Evolutionary conservation across 1,284 basidiomycete genomes (phyloP).

Genomic region (Fistulinella staudtii): DNA sequence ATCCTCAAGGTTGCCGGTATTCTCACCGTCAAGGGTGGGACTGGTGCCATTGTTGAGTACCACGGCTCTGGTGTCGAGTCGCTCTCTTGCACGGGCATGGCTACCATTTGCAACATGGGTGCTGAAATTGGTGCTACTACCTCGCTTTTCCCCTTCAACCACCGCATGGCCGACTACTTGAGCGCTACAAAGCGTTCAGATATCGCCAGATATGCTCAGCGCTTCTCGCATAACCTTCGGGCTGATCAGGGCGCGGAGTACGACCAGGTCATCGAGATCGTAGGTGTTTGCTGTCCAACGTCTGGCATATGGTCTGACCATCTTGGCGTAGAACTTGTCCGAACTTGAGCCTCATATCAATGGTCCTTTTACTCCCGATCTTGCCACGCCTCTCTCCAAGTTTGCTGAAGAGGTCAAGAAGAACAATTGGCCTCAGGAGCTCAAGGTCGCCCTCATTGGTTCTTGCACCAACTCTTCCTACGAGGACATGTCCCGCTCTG

Average conservation of each 20-base stretch:
- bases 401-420: conserved; percentile 91
- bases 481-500: conserved; percentile 99
- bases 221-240: conserved; percentile 89
- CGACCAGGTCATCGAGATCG: conserved; percentile 92
- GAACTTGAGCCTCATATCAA: conserved; percentile 99
- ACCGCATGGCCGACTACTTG: conserved; percentile 91
- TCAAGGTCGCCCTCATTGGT: conserved; percentile 97
- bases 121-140: conserved; percentile 99
- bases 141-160: conserved; percentile 98
- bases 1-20: conserved; percentile 98
- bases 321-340: conserved; percentile 68
- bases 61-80: conserved; percentile 92
- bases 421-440: conserved; percentile 95
- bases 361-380: conserved; percentile 96
- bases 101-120: conserved; percentile 99
- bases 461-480: conserved; percentile 99
- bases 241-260: conserved; percentile 92
- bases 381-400: conserved; percentile 95
- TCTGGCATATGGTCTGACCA: conserved; percentile 1
- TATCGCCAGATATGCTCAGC: conserved; percentile 87
- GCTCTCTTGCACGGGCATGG: conserved; percentile 98
- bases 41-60: conserved; percentile 96
- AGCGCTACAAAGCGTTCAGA: conserved; percentile 88
- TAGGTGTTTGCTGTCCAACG: conserved; percentile 37
- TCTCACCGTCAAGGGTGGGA: conserved; percentile 97